phyloP scores from a whole-genome alignment of 2,329 filamentous ascomycete species.

The Lasiodiplodia theobromae region DNA sequence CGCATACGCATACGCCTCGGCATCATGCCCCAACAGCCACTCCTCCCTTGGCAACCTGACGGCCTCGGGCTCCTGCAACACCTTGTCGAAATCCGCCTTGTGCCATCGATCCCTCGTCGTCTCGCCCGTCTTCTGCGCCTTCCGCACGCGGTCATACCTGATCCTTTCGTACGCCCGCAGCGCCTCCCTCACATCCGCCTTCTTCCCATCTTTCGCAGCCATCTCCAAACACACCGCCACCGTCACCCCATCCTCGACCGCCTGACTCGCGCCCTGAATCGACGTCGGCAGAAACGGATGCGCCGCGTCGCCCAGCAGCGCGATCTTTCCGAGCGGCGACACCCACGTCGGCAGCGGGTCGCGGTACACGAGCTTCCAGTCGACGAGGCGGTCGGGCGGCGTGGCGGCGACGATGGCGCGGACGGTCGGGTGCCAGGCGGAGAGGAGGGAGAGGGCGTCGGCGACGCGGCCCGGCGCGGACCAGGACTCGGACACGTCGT shows the following conservation, averaged over 20 bases:
- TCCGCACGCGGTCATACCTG: constrained; percentile 36
- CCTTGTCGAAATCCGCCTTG: constrained; percentile 36
- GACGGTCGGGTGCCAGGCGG: constrained; percentile 54
- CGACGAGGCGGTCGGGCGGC: constrained; percentile 48
- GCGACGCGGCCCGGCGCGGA: constrained; percentile 42
- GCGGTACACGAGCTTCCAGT: constrained; percentile 63
- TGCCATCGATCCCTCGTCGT: constrained; percentile 39
- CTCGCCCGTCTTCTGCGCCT: constrained; percentile 38
- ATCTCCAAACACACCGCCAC: constrained; percentile 35
- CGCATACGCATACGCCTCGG: constrained; percentile 42
- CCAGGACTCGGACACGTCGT: constrained; percentile 45
- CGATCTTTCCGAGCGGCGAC: constrained; percentile 54
- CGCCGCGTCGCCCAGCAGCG: constrained; percentile 59
- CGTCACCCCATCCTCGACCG: constrained; percentile 55
- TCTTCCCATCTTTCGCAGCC: constrained; percentile 31
- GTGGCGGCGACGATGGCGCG: constrained; percentile 56
- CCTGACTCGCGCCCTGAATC: constrained; percentile 60
- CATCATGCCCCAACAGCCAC: constrained; percentile 43
- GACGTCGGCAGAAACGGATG: constrained; percentile 61
- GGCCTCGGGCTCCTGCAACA: constrained; percentile 35
- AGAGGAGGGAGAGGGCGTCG: constrained; percentile 37
- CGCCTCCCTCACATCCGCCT: constrained; percentile 34
- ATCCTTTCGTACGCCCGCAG: constrained; percentile 37
- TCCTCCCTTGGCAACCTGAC: constrained; percentile 40
- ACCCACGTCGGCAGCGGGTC: constrained; percentile 61